Evolutionary conservation across 495 filamentous ascomycete species (phyloP), one percentile per base, ranked within the genome.

Genomic region (Penicillium atrosanguineum): DNA sequence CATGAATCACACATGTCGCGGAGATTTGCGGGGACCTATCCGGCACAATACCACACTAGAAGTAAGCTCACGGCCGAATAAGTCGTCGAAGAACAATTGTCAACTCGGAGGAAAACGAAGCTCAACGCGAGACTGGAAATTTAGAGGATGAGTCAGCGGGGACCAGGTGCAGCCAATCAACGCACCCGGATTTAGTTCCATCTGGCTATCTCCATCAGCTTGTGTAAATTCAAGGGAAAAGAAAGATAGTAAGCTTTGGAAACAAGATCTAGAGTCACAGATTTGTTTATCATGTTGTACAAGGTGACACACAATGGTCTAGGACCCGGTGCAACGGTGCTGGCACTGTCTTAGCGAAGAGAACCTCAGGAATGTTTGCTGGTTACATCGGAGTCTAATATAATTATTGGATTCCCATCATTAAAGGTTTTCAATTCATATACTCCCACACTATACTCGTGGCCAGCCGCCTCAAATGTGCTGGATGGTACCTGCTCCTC

Each of bases 81-180:
- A 34, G 49, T 21, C 31, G 38, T 34, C 3, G 28, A 18, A 18
- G 44, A 16, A 44, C 21, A 37, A 37, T 48, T 48, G 44, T 14
- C 46, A 48, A 26, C 29, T 11, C 42, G 37, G 54, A 48, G 18
- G 39, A 42, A 51, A 36, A 37, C 50, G 19, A 25, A 53, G 43
- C 23, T 23, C 23, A 23, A 4, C 42, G 8, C 12, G 38, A 38
- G 12, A 42, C 50, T 39, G 47, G 55, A 62, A 62, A 52, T 58
- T 62, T 58, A 38, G n/a, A 23, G 1, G 63, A 51, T 67, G 57
- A 67, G 49, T 67, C 58, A 67, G 64, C 61, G 21, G 18, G 15
- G 2, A 1, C 12, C 9, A 14, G 31, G 9, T 34, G 25, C 44
- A 23, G 44, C 61, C 61, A 67, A 61, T 62, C 37, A 56, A 31